Base-by-base conservation (phyloP, 257 asterid species). In the Solanum tarijense region DNA sequence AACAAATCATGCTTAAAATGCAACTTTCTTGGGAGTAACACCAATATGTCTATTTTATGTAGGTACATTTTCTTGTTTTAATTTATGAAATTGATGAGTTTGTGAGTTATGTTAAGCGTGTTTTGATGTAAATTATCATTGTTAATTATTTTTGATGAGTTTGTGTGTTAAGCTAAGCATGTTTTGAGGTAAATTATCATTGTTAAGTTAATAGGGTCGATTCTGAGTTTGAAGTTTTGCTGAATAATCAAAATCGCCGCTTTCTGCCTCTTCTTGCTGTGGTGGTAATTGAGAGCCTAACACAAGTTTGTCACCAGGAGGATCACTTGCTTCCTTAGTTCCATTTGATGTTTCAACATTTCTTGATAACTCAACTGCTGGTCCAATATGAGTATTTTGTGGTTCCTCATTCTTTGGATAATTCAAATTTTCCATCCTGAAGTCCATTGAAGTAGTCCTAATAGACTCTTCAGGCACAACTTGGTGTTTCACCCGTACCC, bases 401-500 rank as follows among this genome's bases (percentile, higher is more conserved):
- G 65, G 32, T 11, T 8, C 32, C 14, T 75, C 87, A 78, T 41
- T 60, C 38, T 88, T 90, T 0, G 88, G 82, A 39, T 89, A 82
- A 78, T 43, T 86, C 9, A 87, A 78, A 83, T 87, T 92, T 14
- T 87, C 92, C 89, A 87, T 85, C 86, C 78, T 62, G 68, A 92
- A 89, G 48, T 41, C 14, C 14, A 41, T 11, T 41, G 48, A 41
- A 41, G 48, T 41, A 41, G 48, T 41, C 48, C 14, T 87, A 3
- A 85, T 88, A 5, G 89, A 83, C 11, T 91, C 93, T 2, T 89
- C 89, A 10, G 92, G 91, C 35, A 89, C 91, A 86, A 86, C 34
- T 39, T 93, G 94, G 43, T 39, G 92, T 91, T 82, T 91, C 93
- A 16, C 93, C 92, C 1, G 89, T 60, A 11, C 72, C 92, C 32